phyloP scores from a whole-genome alignment of 2,329 filamentous ascomycete species.

The Aspergillus luchuensis region DNA sequence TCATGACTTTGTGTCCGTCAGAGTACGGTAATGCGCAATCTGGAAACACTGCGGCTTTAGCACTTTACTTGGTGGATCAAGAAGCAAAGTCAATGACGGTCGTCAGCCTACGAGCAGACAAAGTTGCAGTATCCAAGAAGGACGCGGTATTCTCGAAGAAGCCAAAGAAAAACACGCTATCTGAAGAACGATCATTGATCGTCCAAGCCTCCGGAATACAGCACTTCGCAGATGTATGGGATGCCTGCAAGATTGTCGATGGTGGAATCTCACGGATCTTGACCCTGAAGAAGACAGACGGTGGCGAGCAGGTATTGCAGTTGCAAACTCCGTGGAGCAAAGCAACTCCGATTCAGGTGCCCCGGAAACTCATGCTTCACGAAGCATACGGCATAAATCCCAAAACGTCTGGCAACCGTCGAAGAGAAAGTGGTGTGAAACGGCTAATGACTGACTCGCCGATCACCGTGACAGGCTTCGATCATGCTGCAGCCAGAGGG shows the following conservation, averaged over 20 bases:
- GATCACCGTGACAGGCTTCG: conserved; percentile 53
- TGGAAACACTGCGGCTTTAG: conserved; percentile 36
- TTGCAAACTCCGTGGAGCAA: conserved; percentile 75
- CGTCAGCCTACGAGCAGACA: conserved; percentile 63
- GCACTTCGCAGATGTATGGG: conserved; percentile 67
- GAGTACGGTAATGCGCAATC: conserved; percentile 36
- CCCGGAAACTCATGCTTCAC: conserved; percentile 58
- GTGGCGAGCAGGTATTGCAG: conserved; percentile 67
- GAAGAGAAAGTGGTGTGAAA: conserved; percentile 55
- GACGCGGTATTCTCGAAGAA: conserved; percentile 31
- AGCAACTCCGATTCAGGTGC: conserved; percentile 67
- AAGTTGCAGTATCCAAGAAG: conserved; percentile 33
- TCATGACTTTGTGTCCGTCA: conserved; percentile 65
- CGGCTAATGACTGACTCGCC: conserved; percentile 49
- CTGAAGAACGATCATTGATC: conserved; percentile 30
- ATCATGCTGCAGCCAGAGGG: conserved; percentile 61
- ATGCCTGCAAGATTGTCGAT: conserved; percentile 72
- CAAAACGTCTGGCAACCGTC: conserved; percentile 51
- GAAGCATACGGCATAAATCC: conserved; percentile 64
- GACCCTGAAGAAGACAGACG: conserved; percentile 66
- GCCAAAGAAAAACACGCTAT: conserved; percentile 22
- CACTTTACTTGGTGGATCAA: conserved; percentile 69
- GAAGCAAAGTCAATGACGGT: conserved; percentile 69
- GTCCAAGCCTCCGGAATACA: conserved; percentile 51
- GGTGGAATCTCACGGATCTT: conserved; percentile 68